These are phyloP conservation scores for Salix koriyanagi DNA, from an alignment of 345 rosid species.

Conservation along the genomic window DNA sequence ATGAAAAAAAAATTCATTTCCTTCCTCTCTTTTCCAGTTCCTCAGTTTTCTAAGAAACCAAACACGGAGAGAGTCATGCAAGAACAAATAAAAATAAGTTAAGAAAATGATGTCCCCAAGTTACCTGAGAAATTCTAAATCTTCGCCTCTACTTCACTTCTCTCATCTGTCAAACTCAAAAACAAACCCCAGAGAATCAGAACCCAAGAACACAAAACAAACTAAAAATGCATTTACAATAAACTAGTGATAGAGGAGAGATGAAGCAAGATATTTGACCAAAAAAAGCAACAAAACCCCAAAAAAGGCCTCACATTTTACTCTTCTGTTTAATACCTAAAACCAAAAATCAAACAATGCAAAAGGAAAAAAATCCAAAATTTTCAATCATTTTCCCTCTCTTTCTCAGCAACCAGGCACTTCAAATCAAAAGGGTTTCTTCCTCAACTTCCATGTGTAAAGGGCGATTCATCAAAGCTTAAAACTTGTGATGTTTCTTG, in stretches of 20 bases:
- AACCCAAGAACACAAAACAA: neutral
- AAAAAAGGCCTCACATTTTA: neutral
- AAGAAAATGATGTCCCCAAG: neutral
- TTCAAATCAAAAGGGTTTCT: neutral
- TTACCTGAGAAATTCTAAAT: neutral
- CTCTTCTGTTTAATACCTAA: neutral
- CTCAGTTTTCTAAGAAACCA: neutral
- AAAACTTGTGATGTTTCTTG: too few species aligned
- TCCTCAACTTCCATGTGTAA: too few species aligned
- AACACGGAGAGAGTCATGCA: neutral
- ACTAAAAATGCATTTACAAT: neutral
- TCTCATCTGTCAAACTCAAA: neutral
- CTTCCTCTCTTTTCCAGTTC: neutral
- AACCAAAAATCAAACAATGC: neutral
- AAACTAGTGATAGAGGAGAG: neutral
- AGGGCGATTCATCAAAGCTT: too few species aligned
- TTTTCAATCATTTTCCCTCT: neutral
- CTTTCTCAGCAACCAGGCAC: conserved; percentile 6
- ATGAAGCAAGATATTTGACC: neutral
- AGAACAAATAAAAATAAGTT: neutral
- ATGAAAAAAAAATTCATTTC: neutral
- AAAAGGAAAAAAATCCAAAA: neutral
- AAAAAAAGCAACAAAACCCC: neutral
- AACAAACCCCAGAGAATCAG: neutral
- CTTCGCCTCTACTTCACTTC: neutral